Percentiles rank a stretch among this genome's conserved stretches.
Evolutionary conservation across 2,329 filamentous ascomycete species (phyloP).

Genomic region (Colletotrichum theobromicola): DNA sequence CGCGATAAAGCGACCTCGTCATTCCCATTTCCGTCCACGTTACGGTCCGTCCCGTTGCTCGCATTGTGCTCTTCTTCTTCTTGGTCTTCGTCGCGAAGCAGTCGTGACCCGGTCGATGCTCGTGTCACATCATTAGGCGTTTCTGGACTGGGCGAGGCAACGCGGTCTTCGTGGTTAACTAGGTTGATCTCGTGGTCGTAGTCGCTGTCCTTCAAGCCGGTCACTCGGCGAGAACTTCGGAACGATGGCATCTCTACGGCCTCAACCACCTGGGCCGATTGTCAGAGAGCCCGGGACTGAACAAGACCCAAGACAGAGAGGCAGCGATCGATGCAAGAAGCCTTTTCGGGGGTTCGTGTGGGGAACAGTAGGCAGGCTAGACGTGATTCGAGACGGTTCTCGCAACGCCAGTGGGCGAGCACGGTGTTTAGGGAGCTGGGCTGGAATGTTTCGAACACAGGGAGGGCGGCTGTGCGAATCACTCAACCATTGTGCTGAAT

Average conservation of each 20-base stretch:
- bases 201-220: conserved; percentile 61
- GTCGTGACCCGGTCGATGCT: conserved; percentile 6
- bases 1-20: neutral
- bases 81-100: conserved; percentile 10
- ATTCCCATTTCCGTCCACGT: neutral
- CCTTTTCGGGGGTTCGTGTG: conserved; percentile 21
- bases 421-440: neutral
- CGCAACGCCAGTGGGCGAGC: neutral
- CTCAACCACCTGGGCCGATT: neutral
- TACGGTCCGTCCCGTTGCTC: neutral
- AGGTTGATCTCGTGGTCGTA: conserved; percentile 76
- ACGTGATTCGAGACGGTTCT: neutral
- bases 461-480: neutral
- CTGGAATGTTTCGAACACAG: neutral
- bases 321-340: neutral
- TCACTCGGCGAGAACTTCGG: conserved; percentile 59
- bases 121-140: neutral
- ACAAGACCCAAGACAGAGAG: neutral
- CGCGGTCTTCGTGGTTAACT: conserved; percentile 56
- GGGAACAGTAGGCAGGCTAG: neutral
- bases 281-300: neutral
- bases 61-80: neutral
- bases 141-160: conserved; percentile 7
- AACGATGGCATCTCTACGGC: conserved; percentile 37
- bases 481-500: neutral